These are phyloP conservation scores for Rhizopus delemar DNA, from an alignment of 371 early-diverging fungal genomes.

Conservation along the genomic window DNA sequence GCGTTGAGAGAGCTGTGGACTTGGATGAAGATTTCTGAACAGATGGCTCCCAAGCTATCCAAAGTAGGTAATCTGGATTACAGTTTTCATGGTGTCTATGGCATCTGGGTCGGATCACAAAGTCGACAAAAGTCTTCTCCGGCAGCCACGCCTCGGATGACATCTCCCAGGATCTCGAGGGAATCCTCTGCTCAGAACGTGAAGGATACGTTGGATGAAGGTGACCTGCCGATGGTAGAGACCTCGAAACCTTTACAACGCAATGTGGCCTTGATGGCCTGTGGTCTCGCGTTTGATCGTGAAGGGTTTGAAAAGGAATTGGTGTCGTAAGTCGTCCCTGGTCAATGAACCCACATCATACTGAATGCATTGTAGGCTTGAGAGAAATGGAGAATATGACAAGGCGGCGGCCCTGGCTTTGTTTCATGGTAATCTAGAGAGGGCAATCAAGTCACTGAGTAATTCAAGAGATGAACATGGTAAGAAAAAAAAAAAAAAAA, in stretches of 20 bases:
- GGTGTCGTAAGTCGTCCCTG: conserved; percentile 39
- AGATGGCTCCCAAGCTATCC: conserved; percentile 53
- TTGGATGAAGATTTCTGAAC: conserved; percentile 71
- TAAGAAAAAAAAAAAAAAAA: conserved; percentile 27
- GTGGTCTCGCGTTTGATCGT: conserved; percentile 72
- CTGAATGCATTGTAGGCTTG: conserved; percentile 51
- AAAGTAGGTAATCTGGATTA: conserved; percentile 62
- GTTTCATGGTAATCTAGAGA: conserved; percentile 73
- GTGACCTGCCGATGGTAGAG: conserved; percentile 47
- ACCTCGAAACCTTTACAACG: conserved; percentile 62
- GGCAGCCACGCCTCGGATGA: conserved; percentile 29
- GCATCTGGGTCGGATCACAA: conserved; percentile 51
- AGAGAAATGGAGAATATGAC: conserved; percentile 69
- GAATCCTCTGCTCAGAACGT: conserved; percentile 11
- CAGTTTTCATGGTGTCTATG: conserved; percentile 72
- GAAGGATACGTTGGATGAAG: background rate
- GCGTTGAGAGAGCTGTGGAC: conserved; percentile 68
- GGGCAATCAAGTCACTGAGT: conserved; percentile 75
- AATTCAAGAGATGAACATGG: conserved; percentile 46
- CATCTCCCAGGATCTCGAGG: conserved; percentile 15
- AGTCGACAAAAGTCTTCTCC: conserved; percentile 32
- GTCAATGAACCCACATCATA: background rate
- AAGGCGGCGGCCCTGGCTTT: conserved; percentile 87
- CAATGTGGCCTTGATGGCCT: conserved; percentile 66
- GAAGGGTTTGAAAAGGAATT: conserved; percentile 68